Evolutionary conservation across 1,139 yeast species (phyloP).

Genomic region (Scheffersomyces quercinus): DNA sequence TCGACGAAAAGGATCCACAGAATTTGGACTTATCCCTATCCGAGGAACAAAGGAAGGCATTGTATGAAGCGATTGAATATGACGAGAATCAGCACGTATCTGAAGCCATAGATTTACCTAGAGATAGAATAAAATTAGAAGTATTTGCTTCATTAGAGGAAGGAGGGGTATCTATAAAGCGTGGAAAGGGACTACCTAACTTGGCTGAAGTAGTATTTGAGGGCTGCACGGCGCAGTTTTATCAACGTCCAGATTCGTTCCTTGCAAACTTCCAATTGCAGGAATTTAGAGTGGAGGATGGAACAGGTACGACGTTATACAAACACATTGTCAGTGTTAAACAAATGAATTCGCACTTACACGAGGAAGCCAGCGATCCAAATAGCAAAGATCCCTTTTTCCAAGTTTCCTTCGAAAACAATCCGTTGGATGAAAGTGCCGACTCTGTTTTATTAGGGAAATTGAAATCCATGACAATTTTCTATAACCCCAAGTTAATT

Average conservation of each 20-base stretch:
- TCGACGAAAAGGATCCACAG: constrained; percentile 16
- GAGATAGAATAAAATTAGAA: constrained; percentile 68
- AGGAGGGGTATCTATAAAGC: constrained; percentile 73
- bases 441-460: constrained; percentile 76
- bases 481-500: constrained; percentile 79
- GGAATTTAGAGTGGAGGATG: constrained; percentile 86
- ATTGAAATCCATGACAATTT: constrained; percentile 84
- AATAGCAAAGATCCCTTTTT: constrained; percentile 62
- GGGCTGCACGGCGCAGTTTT: constrained; percentile 73
- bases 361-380: constrained; percentile 10
- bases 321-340: constrained; percentile 90
- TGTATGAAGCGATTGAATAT: constrained; percentile 92
- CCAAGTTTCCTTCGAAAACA: constrained; percentile 76
- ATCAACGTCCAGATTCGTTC: constrained; percentile 79
- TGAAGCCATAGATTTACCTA: constrained; percentile 65
- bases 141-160: constrained; percentile 66
- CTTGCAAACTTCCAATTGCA: constrained; percentile 70
- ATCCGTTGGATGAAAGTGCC: constrained; percentile 82
- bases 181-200: constrained; percentile 35
- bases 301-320: constrained; percentile 70
- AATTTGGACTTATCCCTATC: constrained; percentile 41
- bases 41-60: constrained; percentile 75
- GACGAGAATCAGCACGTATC: constrained; percentile 62
- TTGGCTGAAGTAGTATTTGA: constrained; percentile 82
- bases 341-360: constrained; percentile 43